Conservation (phyloP, 306 rosid genomes). For the Purshia tridentata region DNA sequence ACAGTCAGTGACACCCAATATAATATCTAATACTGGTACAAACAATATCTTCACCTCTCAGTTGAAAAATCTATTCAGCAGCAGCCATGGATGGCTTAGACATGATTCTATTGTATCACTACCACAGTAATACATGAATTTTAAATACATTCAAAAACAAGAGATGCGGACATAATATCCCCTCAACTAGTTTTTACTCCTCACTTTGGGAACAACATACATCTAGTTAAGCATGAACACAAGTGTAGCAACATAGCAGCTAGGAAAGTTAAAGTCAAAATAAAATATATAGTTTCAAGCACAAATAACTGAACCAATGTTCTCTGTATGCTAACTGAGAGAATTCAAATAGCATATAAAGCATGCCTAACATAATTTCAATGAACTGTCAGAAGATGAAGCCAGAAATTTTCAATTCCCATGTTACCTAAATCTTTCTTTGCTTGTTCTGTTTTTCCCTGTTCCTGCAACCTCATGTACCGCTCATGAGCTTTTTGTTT, state of each 20-base stretch:
- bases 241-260: not conserved
- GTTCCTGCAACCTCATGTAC: constrained; percentile 87
- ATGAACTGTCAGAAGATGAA: not conserved
- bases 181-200: not conserved
- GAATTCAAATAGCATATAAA: not conserved
- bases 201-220: not conserved
- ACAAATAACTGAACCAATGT: not conserved
- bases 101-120: not conserved
- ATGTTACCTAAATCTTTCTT: constrained; percentile 83
- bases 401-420: not conserved
- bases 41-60: not conserved
- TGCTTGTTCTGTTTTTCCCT: constrained; percentile 94
- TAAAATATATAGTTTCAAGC: not conserved
- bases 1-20: not conserved
- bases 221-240: not conserved
- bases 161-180: not conserved
- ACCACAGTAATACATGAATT: not conserved
- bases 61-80: not conserved
- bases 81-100: not conserved
- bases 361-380: not conserved
- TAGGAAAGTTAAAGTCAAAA: not conserved
- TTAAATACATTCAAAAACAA: not conserved
- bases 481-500: constrained; percentile 94
- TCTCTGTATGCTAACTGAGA: not conserved
- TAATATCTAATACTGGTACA: not conserved